A percentile compares a stretch with the other conserved stretches of the same genome.
Conservation (phyloP, 2,329 filamentous ascomycete genomes). For the Hypoxylon sp. region DNA sequence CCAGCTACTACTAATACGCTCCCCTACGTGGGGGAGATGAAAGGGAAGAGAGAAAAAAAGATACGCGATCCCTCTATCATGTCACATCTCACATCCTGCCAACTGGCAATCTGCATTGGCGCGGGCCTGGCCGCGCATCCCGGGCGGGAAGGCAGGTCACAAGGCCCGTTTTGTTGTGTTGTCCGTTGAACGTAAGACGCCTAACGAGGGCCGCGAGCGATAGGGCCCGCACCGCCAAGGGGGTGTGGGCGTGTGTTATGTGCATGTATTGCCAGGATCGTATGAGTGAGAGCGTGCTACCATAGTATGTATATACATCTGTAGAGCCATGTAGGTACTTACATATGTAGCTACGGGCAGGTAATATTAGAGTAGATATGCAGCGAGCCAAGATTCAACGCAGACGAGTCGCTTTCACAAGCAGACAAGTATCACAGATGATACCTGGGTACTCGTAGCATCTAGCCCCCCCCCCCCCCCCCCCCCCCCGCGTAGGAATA, state of each 20-base stretch:
- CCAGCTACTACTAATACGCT: background rate
- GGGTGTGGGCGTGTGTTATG: background rate
- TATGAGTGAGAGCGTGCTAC: background rate
- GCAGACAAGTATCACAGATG: background rate
- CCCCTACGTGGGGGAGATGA: slow-evolving; percentile 32
- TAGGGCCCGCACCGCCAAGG: slow-evolving; percentile 17
- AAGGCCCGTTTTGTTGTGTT: slow-evolving; percentile 22
- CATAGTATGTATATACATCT: too few relatives aligned
- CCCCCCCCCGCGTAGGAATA: slow-evolving; percentile 19
- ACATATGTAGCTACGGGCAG: too few relatives aligned
- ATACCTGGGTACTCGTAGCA: slow-evolving; percentile 8
- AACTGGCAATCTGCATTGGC: slow-evolving; percentile 34
- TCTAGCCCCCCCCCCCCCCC: background rate
- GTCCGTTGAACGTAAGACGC: slow-evolving; percentile 34
- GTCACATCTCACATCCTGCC: slow-evolving; percentile 31
- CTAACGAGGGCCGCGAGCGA: slow-evolving; percentile 20
- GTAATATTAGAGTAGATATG: too few relatives aligned
- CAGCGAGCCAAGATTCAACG: slow-evolving; percentile 6
- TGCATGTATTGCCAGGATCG: background rate
- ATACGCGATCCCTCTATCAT: slow-evolving; percentile 12
- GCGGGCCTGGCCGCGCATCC: slow-evolving; percentile 33
- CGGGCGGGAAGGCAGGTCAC: slow-evolving; percentile 33
- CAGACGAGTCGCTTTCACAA: background rate
- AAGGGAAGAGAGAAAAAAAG: too few relatives aligned
- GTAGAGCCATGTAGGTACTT: slow-evolving; percentile 1